Evolutionary conservation across 441 rosid genomes (phyloP).

Genomic region (Capsella rubella): DNA sequence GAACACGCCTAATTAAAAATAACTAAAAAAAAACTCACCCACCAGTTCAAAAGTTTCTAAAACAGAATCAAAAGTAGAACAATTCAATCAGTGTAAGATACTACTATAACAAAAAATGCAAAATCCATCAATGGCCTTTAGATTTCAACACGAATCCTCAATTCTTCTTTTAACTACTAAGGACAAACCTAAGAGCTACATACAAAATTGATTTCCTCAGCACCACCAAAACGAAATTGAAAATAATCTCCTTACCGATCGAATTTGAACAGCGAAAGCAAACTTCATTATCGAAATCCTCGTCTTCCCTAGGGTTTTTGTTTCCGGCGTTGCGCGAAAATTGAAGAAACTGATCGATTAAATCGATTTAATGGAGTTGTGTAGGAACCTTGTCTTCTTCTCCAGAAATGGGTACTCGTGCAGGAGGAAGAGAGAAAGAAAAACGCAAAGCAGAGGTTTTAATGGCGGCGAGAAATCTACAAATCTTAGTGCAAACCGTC

Average conservation of each 20-base stretch:
- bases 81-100: neutral
- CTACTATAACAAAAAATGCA: neutral
- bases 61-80: neutral
- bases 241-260: constrained; percentile 46
- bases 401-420: neutral
- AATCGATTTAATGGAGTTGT: neutral
- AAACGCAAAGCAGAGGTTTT: constrained; percentile 25
- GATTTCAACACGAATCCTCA: constrained; percentile 5
- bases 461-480: constrained; percentile 24
- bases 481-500: constrained; percentile 20
- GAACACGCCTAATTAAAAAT: constrained; percentile 1
- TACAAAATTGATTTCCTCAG: constrained; percentile 2
- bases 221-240: neutral
- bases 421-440: neutral
- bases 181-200: neutral
- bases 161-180: neutral
- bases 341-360: neutral
- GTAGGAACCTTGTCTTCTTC: neutral
- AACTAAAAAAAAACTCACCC: neutral
- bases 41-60: neutral
- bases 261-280: constrained; percentile 33
- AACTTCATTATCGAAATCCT: constrained; percentile 48
- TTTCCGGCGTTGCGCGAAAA: neutral
- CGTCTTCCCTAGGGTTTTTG: neutral
- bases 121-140: neutral